Conservation (phyloP, 805 yeast species). For the Starmerella gropengiesseri region DNA sequence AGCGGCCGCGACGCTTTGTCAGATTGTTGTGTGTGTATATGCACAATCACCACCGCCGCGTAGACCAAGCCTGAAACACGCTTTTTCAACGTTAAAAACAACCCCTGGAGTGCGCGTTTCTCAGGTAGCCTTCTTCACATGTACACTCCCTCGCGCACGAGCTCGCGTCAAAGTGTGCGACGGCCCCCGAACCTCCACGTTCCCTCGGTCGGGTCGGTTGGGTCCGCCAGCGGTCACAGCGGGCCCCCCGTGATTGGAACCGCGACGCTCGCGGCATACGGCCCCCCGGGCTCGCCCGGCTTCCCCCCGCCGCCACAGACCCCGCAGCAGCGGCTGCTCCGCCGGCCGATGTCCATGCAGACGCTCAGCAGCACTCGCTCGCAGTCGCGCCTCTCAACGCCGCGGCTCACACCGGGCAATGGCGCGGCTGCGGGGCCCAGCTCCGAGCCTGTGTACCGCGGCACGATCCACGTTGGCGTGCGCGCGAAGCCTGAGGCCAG, state of each 20-base stretch:
- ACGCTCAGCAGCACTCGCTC: slow-evolving; percentile 17
- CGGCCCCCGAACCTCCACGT: slow-evolving; percentile 14
- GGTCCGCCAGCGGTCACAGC: not conserved
- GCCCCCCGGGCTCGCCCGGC: slow-evolving; percentile 6
- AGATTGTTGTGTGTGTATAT: too few relatives aligned
- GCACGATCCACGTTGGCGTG: slow-evolving; percentile 64
- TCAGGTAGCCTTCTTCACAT: too few relatives aligned
- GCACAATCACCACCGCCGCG: too few relatives aligned
- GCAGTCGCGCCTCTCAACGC: slow-evolving; percentile 14
- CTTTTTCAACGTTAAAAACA: too few relatives aligned
- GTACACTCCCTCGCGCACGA: slow-evolving; percentile 15
- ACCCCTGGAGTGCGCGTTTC: too few relatives aligned
- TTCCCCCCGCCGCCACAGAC: slow-evolving; percentile 11
- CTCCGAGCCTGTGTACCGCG: slow-evolving; percentile 38
- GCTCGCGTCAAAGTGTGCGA: slow-evolving; percentile 3
- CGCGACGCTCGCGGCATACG: slow-evolving; percentile 3
- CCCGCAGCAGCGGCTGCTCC: slow-evolving; percentile 18
- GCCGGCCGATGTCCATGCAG: slow-evolving; percentile 23
- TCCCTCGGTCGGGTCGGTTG: slow-evolving; percentile 6
- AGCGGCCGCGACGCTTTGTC: too few relatives aligned
- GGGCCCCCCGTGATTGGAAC: not conserved
- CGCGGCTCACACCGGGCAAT: slow-evolving; percentile 6
- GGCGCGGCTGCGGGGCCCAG: not conserved
- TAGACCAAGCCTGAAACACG: too few relatives aligned
- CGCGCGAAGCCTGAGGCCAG: slow-evolving; percentile 53